Evolutionary conservation across 345 rosid genomes (phyloP).

Genomic region (Sapria himalayana): DNA sequence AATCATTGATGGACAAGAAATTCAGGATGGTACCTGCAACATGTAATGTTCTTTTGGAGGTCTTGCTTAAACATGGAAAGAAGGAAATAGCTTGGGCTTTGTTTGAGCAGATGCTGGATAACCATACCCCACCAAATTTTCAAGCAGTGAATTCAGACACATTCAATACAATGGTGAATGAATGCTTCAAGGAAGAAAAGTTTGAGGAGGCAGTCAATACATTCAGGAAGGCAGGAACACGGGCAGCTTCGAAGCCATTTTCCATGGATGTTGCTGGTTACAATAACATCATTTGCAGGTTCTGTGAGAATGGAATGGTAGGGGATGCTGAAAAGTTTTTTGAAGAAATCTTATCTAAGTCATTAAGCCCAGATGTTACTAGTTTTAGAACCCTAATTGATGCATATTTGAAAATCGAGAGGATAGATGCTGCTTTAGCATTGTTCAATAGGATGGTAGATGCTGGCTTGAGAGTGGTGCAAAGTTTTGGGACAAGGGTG

Average conservation of each 20-base stretch:
- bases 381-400: constrained; percentile 60
- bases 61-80: constrained; percentile 51
- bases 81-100: constrained; percentile 43
- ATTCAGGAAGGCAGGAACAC: constrained; percentile 58
- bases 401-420: constrained; percentile 45
- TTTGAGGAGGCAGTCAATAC: constrained; percentile 35
- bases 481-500: constrained; percentile 54
- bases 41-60: constrained; percentile 64
- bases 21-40: constrained; percentile 71
- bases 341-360: constrained; percentile 33
- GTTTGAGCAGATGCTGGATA: constrained; percentile 73
- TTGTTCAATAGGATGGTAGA: constrained; percentile 54
- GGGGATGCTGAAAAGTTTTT: constrained; percentile 48
- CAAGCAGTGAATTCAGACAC: constrained; percentile 84
- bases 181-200: constrained; percentile 62
- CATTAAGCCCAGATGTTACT: constrained; percentile 52
- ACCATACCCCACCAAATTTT: constrained; percentile 61
- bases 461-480: constrained; percentile 63
- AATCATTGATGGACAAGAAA: constrained; percentile 50
- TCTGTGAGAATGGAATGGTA: constrained; percentile 65
- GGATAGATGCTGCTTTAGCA: constrained; percentile 48
- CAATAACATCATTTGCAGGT: constrained; percentile 46
- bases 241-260: constrained; percentile 47
- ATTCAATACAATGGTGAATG: constrained; percentile 65
- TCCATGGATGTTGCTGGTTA: constrained; percentile 71